Percentiles rank a stretch among this genome's conserved stretches.
These are phyloP conservation scores for Massarina eburnea DNA, from an alignment of 2,329 filamentous ascomycete genomes.

Conservation along the genomic window DNA sequence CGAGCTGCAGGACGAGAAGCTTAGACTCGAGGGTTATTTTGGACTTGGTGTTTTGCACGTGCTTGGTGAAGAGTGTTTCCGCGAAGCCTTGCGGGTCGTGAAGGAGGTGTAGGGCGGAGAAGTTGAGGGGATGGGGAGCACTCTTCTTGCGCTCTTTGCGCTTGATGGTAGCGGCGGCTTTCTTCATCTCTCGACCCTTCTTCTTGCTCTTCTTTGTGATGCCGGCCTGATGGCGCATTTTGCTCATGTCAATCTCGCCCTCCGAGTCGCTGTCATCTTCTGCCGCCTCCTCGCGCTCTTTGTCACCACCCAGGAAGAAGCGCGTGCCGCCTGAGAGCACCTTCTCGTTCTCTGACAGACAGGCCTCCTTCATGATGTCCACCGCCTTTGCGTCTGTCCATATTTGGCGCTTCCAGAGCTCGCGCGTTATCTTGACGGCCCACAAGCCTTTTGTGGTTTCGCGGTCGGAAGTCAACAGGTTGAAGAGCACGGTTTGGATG, in stretches of 20 bases:
- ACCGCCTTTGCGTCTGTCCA: slow-evolving; percentile 95
- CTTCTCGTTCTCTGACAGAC: slow-evolving; percentile 88
- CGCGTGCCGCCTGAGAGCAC: slow-evolving; percentile 83
- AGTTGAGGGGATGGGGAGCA: slow-evolving; percentile 86
- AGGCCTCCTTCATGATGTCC: slow-evolving; percentile 97
- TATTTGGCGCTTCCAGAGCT: slow-evolving; percentile 94
- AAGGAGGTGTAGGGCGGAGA: slow-evolving; percentile 89
- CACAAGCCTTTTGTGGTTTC: slow-evolving; percentile 85
- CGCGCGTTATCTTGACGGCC: slow-evolving; percentile 92
- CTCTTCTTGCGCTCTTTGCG: slow-evolving; percentile 82
- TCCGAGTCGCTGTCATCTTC: slow-evolving; percentile 82
- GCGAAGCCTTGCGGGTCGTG: slow-evolving; percentile 95
- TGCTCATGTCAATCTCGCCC: slow-evolving; percentile 71
- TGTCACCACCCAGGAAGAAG: slow-evolving; percentile 95
- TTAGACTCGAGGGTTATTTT: slow-evolving; percentile 87
- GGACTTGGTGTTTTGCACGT: slow-evolving; percentile 82
- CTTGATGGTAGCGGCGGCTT: slow-evolving; percentile 80
- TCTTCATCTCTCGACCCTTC: slow-evolving; percentile 74
- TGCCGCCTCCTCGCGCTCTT: slow-evolving; percentile 83
- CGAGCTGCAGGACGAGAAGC: slow-evolving; percentile 83
- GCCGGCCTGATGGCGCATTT: slow-evolving; percentile 78
- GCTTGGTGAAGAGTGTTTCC: slow-evolving; percentile 85
- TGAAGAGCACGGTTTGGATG: slow-evolving; percentile 90
- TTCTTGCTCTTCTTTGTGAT: slow-evolving; percentile 99
- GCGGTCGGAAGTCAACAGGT: slow-evolving; percentile 83